Base-by-base conservation (phyloP, 768 basidiomycete genomes). In the Boletellus ananas region DNA sequence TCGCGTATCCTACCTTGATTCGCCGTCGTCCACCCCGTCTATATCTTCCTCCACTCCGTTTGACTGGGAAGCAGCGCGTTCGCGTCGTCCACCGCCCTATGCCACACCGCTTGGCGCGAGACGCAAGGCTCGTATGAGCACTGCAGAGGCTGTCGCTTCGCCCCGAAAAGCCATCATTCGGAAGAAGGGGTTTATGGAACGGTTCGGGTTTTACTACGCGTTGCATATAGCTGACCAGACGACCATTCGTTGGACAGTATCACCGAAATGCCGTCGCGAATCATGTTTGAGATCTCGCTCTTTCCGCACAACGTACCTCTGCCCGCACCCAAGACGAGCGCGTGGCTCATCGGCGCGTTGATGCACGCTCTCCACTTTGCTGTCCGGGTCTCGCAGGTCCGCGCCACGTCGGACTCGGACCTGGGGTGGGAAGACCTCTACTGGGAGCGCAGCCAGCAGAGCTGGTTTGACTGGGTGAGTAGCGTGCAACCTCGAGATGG, bases 11-110 rank as follows among this genome's bases (percentile, higher is more conserved):
- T 59, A 75, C 58, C 67, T 82, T 65, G 74, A 83, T 36, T 86
- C 79, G 10, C 88, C 79, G 4, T 80, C 79, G 33, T 69, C 78
- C 2, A 83, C 85, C 0, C 83, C 87, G 4, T 91, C 90, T 3
- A 74, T 87, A 41, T 88, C 89, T 6, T 84, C 86, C 1, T 84
- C 85, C 7, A 67, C 77, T 9, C 86, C 90, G 1, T 93, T 93
- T 59, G 90, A 93, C 70, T 92, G 90, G 90, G 85, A 87, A 27
- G 90, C 90, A 0, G 90, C 83, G 12, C 75, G 85, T n/a, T 75
- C 80, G 1, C 74, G 79, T 43, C 76, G 75, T 53, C 83, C 87
- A 4, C 80, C 90, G 4, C 90, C 90, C 3, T 92, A 86, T 74
- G 74, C 73, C 3, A 82, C 83, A 0, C 87, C 87, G 2, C 62